phyloP scores from a whole-genome alignment of 2,329 filamentous ascomycete species.

The Colletotrichum orchidophilum region DNA sequence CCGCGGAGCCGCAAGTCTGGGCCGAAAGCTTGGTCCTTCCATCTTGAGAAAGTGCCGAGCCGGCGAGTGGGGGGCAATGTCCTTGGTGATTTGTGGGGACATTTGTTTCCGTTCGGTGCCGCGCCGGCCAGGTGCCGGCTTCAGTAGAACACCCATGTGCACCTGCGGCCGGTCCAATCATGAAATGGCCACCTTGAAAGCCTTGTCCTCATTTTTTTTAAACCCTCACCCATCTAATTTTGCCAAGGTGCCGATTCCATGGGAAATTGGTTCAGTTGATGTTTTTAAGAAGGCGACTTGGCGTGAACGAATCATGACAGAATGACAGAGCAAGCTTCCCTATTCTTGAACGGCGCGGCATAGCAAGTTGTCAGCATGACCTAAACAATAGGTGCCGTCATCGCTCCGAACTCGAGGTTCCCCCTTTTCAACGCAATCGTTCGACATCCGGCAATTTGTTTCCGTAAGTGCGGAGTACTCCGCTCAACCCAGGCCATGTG shows the following conservation, averaged over 20 bases:
- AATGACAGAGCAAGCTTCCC: not conserved
- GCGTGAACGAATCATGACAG: not conserved
- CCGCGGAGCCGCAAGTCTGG: not conserved
- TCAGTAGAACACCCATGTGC: not conserved
- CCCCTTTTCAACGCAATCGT: not conserved
- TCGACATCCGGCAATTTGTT: not conserved
- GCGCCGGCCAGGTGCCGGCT: not conserved
- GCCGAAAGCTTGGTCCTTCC: not conserved
- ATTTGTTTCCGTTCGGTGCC: not conserved
- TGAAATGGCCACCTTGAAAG: not conserved
- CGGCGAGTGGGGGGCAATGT: not conserved
- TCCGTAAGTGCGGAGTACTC: constrained; percentile 14
- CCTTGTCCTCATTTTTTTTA: not conserved
- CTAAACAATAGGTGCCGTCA: not conserved
- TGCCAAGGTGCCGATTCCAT: too few species aligned
- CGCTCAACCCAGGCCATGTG: constrained; percentile 16
- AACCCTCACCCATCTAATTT: not conserved
- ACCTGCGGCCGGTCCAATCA: constrained; percentile 14
- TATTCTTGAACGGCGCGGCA: not conserved
- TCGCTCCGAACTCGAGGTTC: not conserved
- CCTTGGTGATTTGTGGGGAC: not conserved
- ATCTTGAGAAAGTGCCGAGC: constrained; percentile 6
- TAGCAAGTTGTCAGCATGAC: not conserved
- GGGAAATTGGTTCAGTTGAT: not conserved
- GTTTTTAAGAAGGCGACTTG: not conserved